Conservation (phyloP, 805 yeast species). For the Saccharomycopsis fibuligera region DNA sequence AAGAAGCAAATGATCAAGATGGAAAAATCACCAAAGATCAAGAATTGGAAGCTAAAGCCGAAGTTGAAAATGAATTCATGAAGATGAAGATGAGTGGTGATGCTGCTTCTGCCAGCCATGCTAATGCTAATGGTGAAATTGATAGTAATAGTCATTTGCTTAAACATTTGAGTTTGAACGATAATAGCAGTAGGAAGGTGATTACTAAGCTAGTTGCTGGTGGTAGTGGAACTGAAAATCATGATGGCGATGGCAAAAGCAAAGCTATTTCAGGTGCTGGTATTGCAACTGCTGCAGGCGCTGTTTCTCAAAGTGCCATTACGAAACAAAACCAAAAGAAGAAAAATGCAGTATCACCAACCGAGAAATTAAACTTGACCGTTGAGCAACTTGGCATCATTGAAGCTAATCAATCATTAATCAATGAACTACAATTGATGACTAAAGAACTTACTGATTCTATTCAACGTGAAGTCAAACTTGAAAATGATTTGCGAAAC, state of each 20-base stretch:
- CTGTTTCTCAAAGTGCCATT: background rate
- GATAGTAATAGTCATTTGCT: no score
- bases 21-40: conserved; percentile 5
- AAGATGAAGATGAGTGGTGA: background rate
- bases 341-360: background rate
- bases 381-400: conserved; percentile 58
- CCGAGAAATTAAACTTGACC: conserved; percentile 33
- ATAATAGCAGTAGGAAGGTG: background rate
- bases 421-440: conserved; percentile 60
- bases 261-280: background rate
- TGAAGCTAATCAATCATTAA: conserved; percentile 50
- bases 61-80: conserved; percentile 14
- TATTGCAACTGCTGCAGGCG: background rate
- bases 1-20: background rate
- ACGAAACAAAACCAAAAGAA: background rate
- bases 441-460: conserved; percentile 70
- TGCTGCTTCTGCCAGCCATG: background rate
- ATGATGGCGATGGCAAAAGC: background rate
- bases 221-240: background rate
- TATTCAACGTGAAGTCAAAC: conserved; percentile 57
- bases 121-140: background rate
- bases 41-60: conserved; percentile 17
- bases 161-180: background rate
- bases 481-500: conserved; percentile 41
- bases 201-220: background rate